A percentile compares a stretch with the other conserved stretches of the same genome.
Evolutionary conservation across 192 early-diverging fungal genomes (phyloP).

Genomic region (Gaertneriomyces sp.): DNA sequence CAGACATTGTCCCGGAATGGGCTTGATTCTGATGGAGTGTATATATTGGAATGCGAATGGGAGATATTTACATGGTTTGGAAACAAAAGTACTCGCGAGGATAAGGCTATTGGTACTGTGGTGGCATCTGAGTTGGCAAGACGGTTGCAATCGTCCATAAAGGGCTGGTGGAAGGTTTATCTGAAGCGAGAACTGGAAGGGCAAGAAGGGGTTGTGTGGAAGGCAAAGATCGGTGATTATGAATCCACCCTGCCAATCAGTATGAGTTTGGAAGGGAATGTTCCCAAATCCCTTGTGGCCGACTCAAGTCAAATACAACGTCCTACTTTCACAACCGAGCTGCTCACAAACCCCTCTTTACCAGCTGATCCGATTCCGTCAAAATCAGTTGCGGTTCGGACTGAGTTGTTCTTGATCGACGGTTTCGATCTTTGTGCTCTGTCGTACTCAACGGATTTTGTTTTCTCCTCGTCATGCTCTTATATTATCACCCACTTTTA

Average conservation of each 20-base stretch:
- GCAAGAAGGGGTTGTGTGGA: slow-evolving; percentile 23
- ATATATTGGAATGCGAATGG: slow-evolving; percentile 6
- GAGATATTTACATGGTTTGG: slow-evolving; percentile 40
- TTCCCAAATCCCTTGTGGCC: too few species aligned
- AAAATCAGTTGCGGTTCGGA: too few species aligned
- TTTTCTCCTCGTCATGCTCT: too few species aligned
- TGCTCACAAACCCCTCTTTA: too few species aligned
- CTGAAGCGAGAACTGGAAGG: slow-evolving; percentile 12
- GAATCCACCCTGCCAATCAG: slow-evolving; percentile 36
- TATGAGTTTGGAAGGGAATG: slow-evolving; percentile 25
- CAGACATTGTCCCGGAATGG: slow-evolving; percentile 5
- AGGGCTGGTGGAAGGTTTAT: slow-evolving; percentile 8
- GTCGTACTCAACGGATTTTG: too few species aligned
- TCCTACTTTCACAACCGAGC: too few species aligned
- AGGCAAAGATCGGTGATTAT: slow-evolving; percentile 39
- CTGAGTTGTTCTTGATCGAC: too few species aligned
- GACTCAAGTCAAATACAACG: too few species aligned
- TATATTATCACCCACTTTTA: slow-evolving; percentile 24
- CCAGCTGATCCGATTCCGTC: too few species aligned
- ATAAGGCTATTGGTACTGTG: slow-evolving; percentile 4
- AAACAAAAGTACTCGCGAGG: slow-evolving; percentile 13
- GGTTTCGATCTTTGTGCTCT: too few species aligned
- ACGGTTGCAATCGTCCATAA: background rate
- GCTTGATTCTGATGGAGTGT: slow-evolving; percentile 17
- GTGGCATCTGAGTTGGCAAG: slow-evolving; percentile 6